These are phyloP conservation scores for Hamamelis virginiana DNA, from an alignment of 164 flowering plant species.

Conservation along the genomic window DNA sequence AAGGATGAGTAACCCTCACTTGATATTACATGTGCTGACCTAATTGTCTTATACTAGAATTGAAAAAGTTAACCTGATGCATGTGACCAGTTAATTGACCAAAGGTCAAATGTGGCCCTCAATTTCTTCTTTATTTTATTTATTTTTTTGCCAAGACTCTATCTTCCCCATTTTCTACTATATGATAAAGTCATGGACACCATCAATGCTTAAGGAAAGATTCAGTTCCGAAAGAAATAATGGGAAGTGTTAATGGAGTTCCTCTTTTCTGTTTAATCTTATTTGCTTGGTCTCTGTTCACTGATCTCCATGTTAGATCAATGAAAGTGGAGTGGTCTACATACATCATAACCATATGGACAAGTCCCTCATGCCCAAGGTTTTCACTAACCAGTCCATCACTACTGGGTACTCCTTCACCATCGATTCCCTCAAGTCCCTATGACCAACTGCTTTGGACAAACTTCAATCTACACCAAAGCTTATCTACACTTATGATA, in stretches of 20 bases:
- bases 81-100: no score
- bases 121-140: no score
- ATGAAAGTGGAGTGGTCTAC: slow-evolving; percentile 18
- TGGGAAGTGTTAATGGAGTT: background rate
- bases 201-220: background rate
- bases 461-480: background rate
- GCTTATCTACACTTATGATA: slow-evolving; percentile 41
- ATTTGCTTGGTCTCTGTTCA: slow-evolving; percentile 17
- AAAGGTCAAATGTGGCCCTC: no score
- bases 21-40: no score
- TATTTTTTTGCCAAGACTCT: background rate
- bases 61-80: no score
- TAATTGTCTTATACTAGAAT: no score
- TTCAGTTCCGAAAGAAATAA: background rate
- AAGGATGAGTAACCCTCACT: no score
- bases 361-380: slow-evolving; percentile 47
- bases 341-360: slow-evolving; percentile 65
- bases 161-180: no score
- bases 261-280: slow-evolving; percentile 2
- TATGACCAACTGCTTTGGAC: background rate
- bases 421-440: slow-evolving; percentile 28
- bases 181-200: background rate
- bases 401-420: slow-evolving; percentile 42
- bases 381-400: slow-evolving; percentile 35
- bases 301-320: background rate